Evolutionary conservation across 2,329 filamentous ascomycete species (phyloP), one percentile per base, ranked within the genome.

Genomic region (Diaporthe sp.): DNA sequence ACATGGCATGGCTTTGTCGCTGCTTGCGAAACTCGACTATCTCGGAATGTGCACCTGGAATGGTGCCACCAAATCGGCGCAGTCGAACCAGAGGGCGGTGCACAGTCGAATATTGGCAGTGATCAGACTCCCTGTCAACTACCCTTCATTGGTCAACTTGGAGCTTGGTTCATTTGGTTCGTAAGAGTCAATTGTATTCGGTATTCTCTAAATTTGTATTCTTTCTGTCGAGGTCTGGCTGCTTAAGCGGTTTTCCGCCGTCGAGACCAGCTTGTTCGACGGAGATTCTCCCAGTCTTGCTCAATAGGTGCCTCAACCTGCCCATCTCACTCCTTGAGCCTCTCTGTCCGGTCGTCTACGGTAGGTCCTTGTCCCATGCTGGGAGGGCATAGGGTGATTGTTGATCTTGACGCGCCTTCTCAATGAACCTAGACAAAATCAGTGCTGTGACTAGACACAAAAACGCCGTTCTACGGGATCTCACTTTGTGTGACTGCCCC

Each of bases 401-500:
- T 55, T 75, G 73, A 28, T 57, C 73, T 58, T 67, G 42, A 40
- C 69, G 69, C 15, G 73, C 73, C 30, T 61, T 75, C 52, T 72
- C 69, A 33, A 75, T 75, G 54, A 61, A 75, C 28, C 73, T 75
- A 9, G n/a, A 35, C 25, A 10, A 17, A n/a, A 42, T 74, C 22
- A 74, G 52, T n/a, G 12, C 2, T 42, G 15, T 33, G 25, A 19
- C 40, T 9, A 64, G 64, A n/a, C 47, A 15, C 15, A 8, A 13
- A 25, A 7, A 60, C 40, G 13, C 10, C 19, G 4, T n/a, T 47
- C 10, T 22, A 15, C n/a, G 13, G 30, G 33, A 4, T 77, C 86
- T 80, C 78, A 92, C 91, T 93, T 93, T 19, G 91, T 93, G 79
- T 93, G 91, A 77, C 90, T 92, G 57, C 91, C 91, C 61, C 91